Conservation (phyloP, 2,329 filamentous ascomycete species). For the Alternaria panax region DNA sequence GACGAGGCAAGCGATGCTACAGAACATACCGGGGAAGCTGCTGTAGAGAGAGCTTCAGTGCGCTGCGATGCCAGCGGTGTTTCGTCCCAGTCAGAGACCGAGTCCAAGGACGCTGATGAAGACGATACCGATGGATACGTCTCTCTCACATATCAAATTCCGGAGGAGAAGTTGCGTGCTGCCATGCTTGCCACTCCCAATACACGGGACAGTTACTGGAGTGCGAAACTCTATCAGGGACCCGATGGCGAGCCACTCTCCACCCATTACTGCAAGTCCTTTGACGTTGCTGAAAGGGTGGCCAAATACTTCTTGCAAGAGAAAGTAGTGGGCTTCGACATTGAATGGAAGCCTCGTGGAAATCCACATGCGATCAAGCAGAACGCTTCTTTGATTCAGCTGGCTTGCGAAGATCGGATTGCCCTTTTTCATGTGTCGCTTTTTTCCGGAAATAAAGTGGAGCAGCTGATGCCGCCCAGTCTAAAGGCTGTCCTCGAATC, state of each 20-base stretch:
- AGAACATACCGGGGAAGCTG: neutral
- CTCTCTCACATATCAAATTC: constrained; percentile 45
- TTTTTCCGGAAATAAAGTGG: constrained; percentile 45
- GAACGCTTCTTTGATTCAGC: constrained; percentile 82
- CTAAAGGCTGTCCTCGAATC: constrained; percentile 78
- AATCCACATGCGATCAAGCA: constrained; percentile 69
- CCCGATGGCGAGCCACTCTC: constrained; percentile 62
- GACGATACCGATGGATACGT: constrained; percentile 26
- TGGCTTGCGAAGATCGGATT: constrained; percentile 79
- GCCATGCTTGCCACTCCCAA: constrained; percentile 43
- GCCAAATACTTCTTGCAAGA: constrained; percentile 73
- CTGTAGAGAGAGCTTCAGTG: neutral
- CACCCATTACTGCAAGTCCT: constrained; percentile 79
- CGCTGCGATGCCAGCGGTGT: neutral
- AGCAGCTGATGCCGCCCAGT: constrained; percentile 71
- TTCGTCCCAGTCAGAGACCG: neutral
- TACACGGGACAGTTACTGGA: constrained; percentile 64
- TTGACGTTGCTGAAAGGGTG: constrained; percentile 71
- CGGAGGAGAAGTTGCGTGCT: constrained; percentile 32
- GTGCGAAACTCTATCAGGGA: constrained; percentile 70
- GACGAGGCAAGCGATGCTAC: neutral
- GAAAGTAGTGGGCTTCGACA: constrained; percentile 81
- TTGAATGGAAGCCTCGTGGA: constrained; percentile 75
- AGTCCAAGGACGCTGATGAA: constrained; percentile 11
- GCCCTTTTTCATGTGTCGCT: constrained; percentile 80